Evolutionary conservation across 495 filamentous ascomycete genomes (phyloP).

Genomic region (Hamigera avellanea): DNA sequence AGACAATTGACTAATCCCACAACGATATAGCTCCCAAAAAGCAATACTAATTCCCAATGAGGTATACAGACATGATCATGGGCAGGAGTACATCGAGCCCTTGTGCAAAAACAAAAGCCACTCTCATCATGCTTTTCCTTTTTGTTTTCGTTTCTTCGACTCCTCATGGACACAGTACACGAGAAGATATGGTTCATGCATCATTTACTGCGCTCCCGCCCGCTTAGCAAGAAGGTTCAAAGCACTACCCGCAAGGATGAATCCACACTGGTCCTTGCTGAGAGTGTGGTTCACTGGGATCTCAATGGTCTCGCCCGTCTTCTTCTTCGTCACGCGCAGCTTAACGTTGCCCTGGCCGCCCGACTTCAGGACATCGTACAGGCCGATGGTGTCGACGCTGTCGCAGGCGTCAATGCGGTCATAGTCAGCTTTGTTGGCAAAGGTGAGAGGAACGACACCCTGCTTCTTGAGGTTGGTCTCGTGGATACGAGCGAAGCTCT

Average conservation of each 20-base stretch:
- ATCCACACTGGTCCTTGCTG: constrained; percentile 75
- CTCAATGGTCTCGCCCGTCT: constrained; percentile 45
- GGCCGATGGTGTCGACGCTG: constrained; percentile 64
- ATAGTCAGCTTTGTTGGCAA: constrained; percentile 80
- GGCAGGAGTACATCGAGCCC: too few species aligned
- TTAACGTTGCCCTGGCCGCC: constrained; percentile 72
- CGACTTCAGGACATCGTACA: constrained; percentile 18
- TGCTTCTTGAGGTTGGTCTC: constrained; percentile 99
- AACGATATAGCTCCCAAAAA: too few species aligned
- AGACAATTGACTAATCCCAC: background rate
- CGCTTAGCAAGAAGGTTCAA: constrained; percentile 70
- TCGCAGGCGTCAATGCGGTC: constrained; percentile 72
- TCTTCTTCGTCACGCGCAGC: constrained; percentile 48
- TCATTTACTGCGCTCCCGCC: background rate
- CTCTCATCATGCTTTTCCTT: too few species aligned
- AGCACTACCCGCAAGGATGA: constrained; percentile 88
- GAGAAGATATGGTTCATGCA: background rate
- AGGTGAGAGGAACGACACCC: constrained; percentile 87
- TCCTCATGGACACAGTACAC: too few species aligned
- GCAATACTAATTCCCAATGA: too few species aligned
- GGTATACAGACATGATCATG: too few species aligned
- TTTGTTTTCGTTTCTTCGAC: too few species aligned
- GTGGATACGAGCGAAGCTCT: constrained; percentile 92
- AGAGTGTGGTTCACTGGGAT: constrained; percentile 62
- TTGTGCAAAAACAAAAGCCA: too few species aligned